Evolutionary conservation across 768 basidiomycete genomes (phyloP), one percentile per base, ranked within the genome.

Genomic region (Russula griseocarnosa): DNA sequence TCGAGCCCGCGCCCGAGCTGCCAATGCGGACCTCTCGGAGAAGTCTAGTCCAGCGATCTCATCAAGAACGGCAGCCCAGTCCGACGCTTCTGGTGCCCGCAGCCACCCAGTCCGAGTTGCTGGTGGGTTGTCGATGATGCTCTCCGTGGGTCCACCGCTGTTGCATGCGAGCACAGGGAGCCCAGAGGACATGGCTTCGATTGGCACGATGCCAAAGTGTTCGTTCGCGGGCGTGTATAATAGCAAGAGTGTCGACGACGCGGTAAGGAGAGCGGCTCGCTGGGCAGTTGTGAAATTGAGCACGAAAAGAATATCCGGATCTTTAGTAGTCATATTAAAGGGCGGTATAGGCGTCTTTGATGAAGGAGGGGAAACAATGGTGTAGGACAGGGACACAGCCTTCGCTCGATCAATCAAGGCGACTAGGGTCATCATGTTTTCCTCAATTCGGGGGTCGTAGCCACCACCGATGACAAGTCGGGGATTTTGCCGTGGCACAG

Each of bases 161-260:
- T 92, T 76, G 69, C 89, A 92, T 0, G 94, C 95, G 22, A 99
- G 76, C 1, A 98, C 88, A 0, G 95, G 94, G 0, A 98, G 74
- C 3, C 94, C 92, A 53, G 90, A 94, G 9, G 86, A 82, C 94
- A 98, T 98, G 0, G 85, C 94, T 73, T 99, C 96, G 3, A 98
- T 83, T 2, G 97, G 96, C 0, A 88, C 95, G 68, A 99, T 98
- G 1, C 96, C 97, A 73, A 98, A 97, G 73, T 99, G 96, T 70
- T 99, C 96, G 73, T 96, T 96, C 9, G 83, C 78, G 0, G 96
- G 97, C 0, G 96, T 99, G 73, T 99, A 99, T 8, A 99, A 80
- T 0, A 98, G 79, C 0, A 84, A 90, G 18, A 84, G 74, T 0
- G 92, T 91, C 5, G 81, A 82, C 0, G 83, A 73, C 5, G 84